Percentiles rank a stretch among this genome's conserved stretches.
Conservation (phyloP, 2,329 filamentous ascomycete species). For the Lachnellula arida region DNA sequence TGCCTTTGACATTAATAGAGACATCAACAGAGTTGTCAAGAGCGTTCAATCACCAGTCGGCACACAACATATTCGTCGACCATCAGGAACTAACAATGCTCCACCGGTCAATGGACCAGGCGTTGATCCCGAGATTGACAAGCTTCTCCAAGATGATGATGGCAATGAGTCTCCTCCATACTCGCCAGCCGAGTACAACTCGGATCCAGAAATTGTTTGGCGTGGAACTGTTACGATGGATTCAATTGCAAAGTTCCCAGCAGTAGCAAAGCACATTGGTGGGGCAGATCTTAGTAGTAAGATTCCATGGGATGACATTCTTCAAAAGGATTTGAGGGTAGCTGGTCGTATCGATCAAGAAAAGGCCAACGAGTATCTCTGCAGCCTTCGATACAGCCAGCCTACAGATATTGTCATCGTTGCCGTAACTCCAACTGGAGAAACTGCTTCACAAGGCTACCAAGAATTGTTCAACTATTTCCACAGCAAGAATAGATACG, state of each 20-base stretch:
- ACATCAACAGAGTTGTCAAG: slow-evolving; percentile 81
- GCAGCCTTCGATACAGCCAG: slow-evolving; percentile 74
- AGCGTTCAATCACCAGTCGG: slow-evolving; percentile 71
- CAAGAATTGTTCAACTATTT: slow-evolving; percentile 85
- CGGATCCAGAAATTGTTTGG: slow-evolving; percentile 72
- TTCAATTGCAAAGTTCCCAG: slow-evolving; percentile 68
- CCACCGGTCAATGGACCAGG: slow-evolving; percentile 51
- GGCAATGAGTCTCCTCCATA: slow-evolving; percentile 77
- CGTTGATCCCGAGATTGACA: slow-evolving; percentile 84
- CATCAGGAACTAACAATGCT: slow-evolving; percentile 39
- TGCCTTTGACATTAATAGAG: slow-evolving; percentile 48
- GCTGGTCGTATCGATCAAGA: slow-evolving; percentile 76
- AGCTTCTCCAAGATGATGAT: slow-evolving; percentile 77
- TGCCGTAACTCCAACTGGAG: slow-evolving; percentile 60
- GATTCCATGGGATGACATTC: slow-evolving; percentile 69
- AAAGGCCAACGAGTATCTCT: slow-evolving; percentile 86
- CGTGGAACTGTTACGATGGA: slow-evolving; percentile 72
- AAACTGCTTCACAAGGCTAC: slow-evolving; percentile 59
- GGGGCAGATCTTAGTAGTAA: slow-evolving; percentile 69
- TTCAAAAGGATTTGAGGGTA: slow-evolving; percentile 66
- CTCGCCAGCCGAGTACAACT: slow-evolving; percentile 69
- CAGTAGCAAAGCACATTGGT: slow-evolving; percentile 76
- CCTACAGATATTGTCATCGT: slow-evolving; percentile 82
- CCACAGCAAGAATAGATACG: slow-evolving; percentile 73
- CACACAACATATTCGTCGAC: slow-evolving; percentile 40